Conservation (phyloP, 1,284 basidiomycete genomes). For the Apiotrichum laibachii region DNA sequence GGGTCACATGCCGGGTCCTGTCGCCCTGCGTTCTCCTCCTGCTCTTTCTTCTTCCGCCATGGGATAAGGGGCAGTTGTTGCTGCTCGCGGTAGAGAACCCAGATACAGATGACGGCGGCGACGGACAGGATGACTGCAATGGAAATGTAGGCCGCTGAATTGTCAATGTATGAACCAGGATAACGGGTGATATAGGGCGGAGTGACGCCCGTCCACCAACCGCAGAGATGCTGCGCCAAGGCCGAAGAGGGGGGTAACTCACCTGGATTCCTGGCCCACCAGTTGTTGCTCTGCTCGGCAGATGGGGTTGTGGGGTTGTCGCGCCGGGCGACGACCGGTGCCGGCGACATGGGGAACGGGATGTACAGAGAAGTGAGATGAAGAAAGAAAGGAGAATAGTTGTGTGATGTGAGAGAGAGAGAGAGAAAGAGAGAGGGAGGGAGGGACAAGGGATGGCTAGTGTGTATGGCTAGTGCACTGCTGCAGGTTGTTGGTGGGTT, state of each 20-base stretch:
- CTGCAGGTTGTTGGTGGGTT: too few relatives aligned
- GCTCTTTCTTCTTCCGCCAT: conserved; percentile 7
- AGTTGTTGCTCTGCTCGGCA: background rate
- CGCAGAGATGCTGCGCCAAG: background rate
- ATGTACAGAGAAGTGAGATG: too few relatives aligned
- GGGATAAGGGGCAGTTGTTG: background rate
- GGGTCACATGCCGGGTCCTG: background rate
- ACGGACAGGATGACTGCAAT: conserved; percentile 7
- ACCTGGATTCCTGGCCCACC: conserved; percentile 12
- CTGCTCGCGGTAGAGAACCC: conserved; percentile 7
- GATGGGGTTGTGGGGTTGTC: background rate
- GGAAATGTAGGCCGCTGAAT: conserved; percentile 3
- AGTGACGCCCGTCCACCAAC: too few relatives aligned
- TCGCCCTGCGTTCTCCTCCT: too few relatives aligned
- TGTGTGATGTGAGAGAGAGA: background rate
- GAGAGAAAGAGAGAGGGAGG: background rate
- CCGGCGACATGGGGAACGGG: too few relatives aligned
- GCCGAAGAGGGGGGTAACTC: background rate
- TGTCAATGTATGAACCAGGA: background rate
- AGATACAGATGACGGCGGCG: conserved; percentile 1
- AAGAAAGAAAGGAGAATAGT: background rate
- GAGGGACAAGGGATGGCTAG: background rate
- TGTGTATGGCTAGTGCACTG: background rate
- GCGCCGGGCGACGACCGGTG: background rate
- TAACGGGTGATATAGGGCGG: too few relatives aligned